Base-by-base conservation (phyloP, 1,139 yeast genomes). In the Magnusiomyces sp. region DNA sequence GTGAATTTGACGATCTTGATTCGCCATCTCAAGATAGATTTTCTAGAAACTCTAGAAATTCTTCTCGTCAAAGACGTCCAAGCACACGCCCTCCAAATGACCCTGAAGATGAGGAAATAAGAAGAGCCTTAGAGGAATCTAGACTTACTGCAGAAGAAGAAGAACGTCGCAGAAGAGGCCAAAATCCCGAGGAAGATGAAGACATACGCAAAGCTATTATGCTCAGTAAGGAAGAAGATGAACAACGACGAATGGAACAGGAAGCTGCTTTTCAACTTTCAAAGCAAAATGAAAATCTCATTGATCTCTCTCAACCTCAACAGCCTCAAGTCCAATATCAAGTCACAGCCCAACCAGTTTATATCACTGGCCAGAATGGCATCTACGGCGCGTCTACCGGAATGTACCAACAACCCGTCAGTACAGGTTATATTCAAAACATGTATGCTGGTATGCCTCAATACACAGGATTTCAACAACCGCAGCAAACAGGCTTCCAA, bases 211-310 rank as follows among this genome's bases (percentile, higher is more conserved):
- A 85, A 47, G 97, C 97, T 1, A 74, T 90, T 56, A 82, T 83
- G 67, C 75, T 92, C 59, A 83, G 94, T 39, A 73, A 82, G 64
- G 97, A 89, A 67, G 97, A 92, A 63, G 95, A 89, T 60, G 94
- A 65, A 55, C 61, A 58, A 50, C 65, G 66, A 38, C 45, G 44
- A n/a, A 23, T 45, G 16, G 46, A 40, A 19, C 46, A 44, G 29
- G 69, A 70, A 4, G 61, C 65, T 51, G 59, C 60, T 46, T 64
- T 63, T 50, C 60, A 57, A 16, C 38, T 45, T n/a, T 36, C 17
- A 14, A 17, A 38, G 9, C 40, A 27, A 23, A 32, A n/a, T 31
- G 40, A 45, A n/a, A 50, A 46, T 29, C 52, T 50, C 16, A 50
- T 50, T 39, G 61, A 62, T 50, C 49, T 55, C 20, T 56, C 58